phyloP scores from a whole-genome alignment of 2,329 filamentous ascomycete genomes.

The Aureobasidium sp. region DNA sequence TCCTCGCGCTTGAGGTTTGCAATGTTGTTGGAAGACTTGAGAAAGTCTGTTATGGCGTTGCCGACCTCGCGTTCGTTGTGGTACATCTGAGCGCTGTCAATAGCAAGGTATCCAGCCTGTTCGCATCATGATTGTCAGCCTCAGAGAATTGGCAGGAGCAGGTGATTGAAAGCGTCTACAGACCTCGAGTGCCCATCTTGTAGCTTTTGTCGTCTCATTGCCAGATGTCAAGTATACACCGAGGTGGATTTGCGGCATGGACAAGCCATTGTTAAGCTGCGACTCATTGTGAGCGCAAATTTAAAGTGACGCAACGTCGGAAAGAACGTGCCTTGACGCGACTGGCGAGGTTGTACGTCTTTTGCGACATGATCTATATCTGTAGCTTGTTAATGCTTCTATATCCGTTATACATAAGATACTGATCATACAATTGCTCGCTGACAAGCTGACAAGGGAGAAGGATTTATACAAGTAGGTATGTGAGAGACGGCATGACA shows the following conservation, averaged over 20 bases:
- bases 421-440: not conserved
- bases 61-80: slow-evolving; percentile 66
- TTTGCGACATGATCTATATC: slow-evolving; percentile 23
- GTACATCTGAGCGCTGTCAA: slow-evolving; percentile 58
- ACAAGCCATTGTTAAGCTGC: slow-evolving; percentile 54
- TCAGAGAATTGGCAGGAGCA: no score
- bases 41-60: slow-evolving; percentile 51
- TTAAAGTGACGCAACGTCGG: slow-evolving; percentile 16
- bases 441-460: not conserved
- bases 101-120: slow-evolving; percentile 39
- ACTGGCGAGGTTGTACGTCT: slow-evolving; percentile 33
- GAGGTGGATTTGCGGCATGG: slow-evolving; percentile 64
- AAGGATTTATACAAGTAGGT: no score
- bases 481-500: not conserved
- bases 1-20: slow-evolving; percentile 54
- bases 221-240: slow-evolving; percentile 66
- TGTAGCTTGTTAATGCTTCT: not conserved
- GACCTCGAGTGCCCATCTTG: slow-evolving; percentile 48
- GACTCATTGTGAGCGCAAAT: slow-evolving; percentile 15
- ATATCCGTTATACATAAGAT: not conserved
- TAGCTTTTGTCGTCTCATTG: slow-evolving; percentile 48
- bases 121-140: not conserved
- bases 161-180: not conserved
- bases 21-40: slow-evolving; percentile 40
- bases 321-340: slow-evolving; percentile 29